phyloP scores from a whole-genome alignment of 768 basidiomycete genomes.

The Sarcomyxa edulis region DNA sequence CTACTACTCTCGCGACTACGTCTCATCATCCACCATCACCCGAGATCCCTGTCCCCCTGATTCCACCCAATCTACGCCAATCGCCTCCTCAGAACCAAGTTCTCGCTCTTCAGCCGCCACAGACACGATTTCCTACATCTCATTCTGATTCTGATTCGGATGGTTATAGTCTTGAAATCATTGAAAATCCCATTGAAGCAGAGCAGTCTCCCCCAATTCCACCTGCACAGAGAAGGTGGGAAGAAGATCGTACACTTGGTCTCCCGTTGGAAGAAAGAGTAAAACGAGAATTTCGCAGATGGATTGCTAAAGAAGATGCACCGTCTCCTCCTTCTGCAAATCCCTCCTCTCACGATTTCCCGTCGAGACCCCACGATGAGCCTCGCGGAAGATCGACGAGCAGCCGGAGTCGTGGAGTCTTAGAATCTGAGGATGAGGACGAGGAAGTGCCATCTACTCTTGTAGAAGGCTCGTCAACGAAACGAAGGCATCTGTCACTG shows the following conservation, averaged over 20 bases:
- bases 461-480: constrained; percentile 22
- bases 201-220: too few species aligned
- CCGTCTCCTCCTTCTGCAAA: constrained; percentile 12
- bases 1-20: constrained; percentile 28
- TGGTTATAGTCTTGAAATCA: constrained; percentile 42
- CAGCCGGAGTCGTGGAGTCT: constrained; percentile 17
- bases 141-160: constrained; percentile 41
- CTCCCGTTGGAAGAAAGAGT: constrained; percentile 34
- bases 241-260: constrained; percentile 37
- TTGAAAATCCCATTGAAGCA: too few species aligned
- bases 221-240: constrained; percentile 22
- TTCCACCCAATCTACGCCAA: constrained; percentile 8
- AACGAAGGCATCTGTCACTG: constrained; percentile 35
- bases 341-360: background rate
- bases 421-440: constrained; percentile 23
- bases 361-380: constrained; percentile 7
- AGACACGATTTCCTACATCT: constrained; percentile 9
- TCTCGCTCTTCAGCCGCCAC: too few species aligned
- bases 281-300: constrained; percentile 23
- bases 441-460: constrained; percentile 8
- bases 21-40: constrained; percentile 16
- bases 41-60: constrained; percentile 8
- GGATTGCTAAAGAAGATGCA: constrained; percentile 29
- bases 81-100: constrained; percentile 4
- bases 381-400: constrained; percentile 4